Conservation (phyloP, 768 basidiomycete genomes). For the Pulveroboletus sp. region DNA sequence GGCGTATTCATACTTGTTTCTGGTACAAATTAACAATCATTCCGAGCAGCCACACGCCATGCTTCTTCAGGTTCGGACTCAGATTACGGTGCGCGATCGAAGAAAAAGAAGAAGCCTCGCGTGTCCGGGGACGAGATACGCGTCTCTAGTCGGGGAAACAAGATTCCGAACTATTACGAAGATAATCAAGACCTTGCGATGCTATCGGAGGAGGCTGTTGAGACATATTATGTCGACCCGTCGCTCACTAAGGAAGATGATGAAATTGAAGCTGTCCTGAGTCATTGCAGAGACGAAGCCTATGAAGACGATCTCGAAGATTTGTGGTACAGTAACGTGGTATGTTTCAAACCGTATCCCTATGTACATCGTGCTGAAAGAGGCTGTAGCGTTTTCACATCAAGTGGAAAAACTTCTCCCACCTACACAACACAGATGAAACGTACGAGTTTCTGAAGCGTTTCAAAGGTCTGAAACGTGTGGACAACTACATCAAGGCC, state of each 20-base stretch:
- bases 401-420: constrained; percentile 99
- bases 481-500: constrained; percentile 98
- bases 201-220: constrained; percentile 49
- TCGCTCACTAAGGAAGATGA: constrained; percentile 60
- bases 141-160: constrained; percentile 68
- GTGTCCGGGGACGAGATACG: constrained; percentile 66
- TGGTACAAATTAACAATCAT: constrained; percentile 7
- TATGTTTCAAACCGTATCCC: constrained; percentile 31
- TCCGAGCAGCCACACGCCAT: constrained; percentile 46
- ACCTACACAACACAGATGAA: constrained; percentile 99
- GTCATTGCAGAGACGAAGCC: constrained; percentile 82
- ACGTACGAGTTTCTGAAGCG: constrained; percentile 93
- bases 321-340: constrained; percentile 84
- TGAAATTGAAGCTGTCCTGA: constrained; percentile 89
- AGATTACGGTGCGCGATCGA: constrained; percentile 80
- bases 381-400: constrained; percentile 85
- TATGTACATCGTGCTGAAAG: constrained; percentile 4
- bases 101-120: constrained; percentile 74
- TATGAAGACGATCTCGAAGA: constrained; percentile 73
- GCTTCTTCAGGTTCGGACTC: constrained; percentile 77
- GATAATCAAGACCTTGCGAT: constrained; percentile 72
- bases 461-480: constrained; percentile 92
- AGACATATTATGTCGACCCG: constrained; percentile 53
- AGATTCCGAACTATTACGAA: constrained; percentile 81
- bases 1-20: constrained; percentile 5